Conservation (phyloP, 2,329 filamentous ascomycete genomes). For the Phialocephala sp. region DNA sequence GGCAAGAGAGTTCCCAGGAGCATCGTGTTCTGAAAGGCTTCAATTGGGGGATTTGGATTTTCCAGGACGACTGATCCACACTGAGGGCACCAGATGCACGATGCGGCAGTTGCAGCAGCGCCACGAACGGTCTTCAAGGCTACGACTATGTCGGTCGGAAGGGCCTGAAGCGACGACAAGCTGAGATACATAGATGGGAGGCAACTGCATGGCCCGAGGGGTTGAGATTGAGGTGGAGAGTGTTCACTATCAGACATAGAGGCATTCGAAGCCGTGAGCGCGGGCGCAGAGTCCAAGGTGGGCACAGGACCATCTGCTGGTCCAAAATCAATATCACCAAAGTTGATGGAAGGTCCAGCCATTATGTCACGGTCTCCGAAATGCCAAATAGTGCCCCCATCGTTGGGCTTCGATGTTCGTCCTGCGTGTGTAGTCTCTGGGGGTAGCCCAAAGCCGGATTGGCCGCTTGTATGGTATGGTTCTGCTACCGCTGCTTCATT, state of each 20-base stretch:
- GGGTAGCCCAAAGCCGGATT: constrained; percentile 5
- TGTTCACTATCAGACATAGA: constrained; percentile 27
- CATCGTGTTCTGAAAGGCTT: constrained; percentile 63
- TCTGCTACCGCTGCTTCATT: constrained; percentile 20
- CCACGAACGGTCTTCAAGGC: constrained; percentile 37
- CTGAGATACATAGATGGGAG: constrained; percentile 42
- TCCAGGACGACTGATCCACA: constrained; percentile 52
- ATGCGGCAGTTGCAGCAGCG: constrained; percentile 45
- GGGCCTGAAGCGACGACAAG: constrained; percentile 38
- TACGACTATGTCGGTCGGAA: constrained; percentile 38
- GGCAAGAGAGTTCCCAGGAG: constrained; percentile 62
- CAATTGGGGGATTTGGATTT: constrained; percentile 50
- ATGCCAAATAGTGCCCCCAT: constrained; percentile 29
- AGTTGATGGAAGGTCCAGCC: constrained; percentile 31
- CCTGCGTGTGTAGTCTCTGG: constrained; percentile 11
- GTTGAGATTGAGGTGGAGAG: constrained; percentile 16
- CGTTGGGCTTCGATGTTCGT: constrained; percentile 9
- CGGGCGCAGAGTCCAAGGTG: constrained; percentile 1
- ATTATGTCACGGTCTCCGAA: constrained; percentile 32
- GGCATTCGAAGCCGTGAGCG: constrained; percentile 26
- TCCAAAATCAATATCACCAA: constrained; percentile 29
- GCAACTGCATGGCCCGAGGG: constrained; percentile 34
- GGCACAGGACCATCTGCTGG: constrained; percentile 12
- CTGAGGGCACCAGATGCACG: constrained; percentile 55
- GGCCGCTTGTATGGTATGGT: constrained; percentile 30